phyloP scores from a whole-genome alignment of 75 land plant species.

The Cryptomeria japonica region DNA sequence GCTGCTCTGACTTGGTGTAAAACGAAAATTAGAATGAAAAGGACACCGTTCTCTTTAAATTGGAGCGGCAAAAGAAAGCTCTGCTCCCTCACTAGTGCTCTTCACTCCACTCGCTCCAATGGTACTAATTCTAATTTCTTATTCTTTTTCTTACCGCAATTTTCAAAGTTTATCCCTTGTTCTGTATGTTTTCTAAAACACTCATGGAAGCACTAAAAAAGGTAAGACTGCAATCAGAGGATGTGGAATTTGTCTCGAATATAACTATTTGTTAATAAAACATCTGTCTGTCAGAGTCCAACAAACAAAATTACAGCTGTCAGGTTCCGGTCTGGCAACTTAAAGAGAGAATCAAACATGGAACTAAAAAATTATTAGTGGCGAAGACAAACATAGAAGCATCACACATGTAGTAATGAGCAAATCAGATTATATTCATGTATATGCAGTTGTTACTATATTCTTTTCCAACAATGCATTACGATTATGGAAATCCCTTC shows the following conservation, averaged over 20 bases:
- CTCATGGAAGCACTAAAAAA: not conserved
- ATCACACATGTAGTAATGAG: no score
- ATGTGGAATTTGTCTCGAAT: not conserved
- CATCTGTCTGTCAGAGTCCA: not conserved
- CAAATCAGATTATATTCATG: no score
- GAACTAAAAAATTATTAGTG: no score
- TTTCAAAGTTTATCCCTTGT: not conserved
- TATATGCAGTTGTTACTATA: no score
- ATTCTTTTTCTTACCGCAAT: not conserved
- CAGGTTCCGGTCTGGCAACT: no score
- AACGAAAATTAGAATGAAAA: not conserved
- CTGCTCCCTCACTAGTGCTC: not conserved
- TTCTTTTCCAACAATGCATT: no score
- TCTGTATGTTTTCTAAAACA: not conserved
- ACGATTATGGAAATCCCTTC: no score
- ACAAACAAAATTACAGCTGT: not conserved
- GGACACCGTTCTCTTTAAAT: not conserved
- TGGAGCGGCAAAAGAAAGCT: not conserved
- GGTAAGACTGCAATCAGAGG: no score
- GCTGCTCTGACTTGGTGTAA: not conserved
- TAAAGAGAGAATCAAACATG: no score
- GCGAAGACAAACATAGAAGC: no score
- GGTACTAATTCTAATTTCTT: not conserved
- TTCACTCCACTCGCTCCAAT: not conserved
- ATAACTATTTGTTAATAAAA: not conserved